Percentiles rank a stretch among this genome's conserved stretches.
phyloP scores from a whole-genome alignment of 1,139 yeast species.

The Candida sanyaensis region DNA sequence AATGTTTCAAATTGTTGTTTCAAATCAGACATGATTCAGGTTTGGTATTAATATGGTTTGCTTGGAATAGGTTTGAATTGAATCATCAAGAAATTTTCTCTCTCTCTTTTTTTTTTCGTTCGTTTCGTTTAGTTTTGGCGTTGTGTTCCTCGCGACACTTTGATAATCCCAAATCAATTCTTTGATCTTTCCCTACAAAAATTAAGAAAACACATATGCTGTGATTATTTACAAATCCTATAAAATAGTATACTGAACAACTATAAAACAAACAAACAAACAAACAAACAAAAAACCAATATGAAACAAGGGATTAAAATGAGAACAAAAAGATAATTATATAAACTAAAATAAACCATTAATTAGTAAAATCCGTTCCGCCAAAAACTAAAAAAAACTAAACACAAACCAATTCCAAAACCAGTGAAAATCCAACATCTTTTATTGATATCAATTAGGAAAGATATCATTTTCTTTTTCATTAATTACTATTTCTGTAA shows the following conservation, averaged over 20 bases:
- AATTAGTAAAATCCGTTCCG: not conserved
- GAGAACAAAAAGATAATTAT: not conserved
- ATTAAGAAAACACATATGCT: not conserved
- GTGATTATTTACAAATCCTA: not conserved
- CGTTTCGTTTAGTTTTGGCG: not conserved
- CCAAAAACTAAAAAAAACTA: not conserved
- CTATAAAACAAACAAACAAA: not conserved
- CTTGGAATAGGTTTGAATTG: not conserved
- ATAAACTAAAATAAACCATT: not conserved
- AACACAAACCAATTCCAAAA: not conserved
- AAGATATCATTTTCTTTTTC: conserved; percentile 35
- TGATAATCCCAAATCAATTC: no score
- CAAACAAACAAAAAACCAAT: conserved; percentile 1
- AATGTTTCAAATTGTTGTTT: conserved; percentile 42
- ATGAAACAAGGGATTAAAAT: not conserved
- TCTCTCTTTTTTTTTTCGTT: not conserved
- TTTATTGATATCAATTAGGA: conserved; percentile 15
- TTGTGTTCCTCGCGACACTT: not conserved
- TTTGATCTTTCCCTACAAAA: no score
- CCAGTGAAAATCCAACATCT: not conserved
- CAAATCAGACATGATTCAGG: conserved; percentile 5
- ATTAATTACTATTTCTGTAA: conserved; percentile 52
- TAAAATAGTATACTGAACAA: not conserved
- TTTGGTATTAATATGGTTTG: not conserved
- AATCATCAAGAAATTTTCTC: not conserved